phyloP scores from a whole-genome alignment of 129 eudicot genomes.

The Solidago caesia region DNA sequence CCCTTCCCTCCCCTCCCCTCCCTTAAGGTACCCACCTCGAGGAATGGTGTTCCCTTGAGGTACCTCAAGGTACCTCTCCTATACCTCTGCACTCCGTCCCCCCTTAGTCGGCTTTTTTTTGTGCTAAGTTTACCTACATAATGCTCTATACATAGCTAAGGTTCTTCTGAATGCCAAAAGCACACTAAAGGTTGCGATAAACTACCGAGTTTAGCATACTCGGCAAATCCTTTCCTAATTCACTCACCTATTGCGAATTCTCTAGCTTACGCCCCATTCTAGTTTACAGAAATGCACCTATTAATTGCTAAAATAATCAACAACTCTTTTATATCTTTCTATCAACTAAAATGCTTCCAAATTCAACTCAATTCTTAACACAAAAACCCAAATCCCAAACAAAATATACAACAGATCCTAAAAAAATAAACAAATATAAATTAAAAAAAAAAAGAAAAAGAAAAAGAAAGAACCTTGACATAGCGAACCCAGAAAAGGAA shows the following conservation, averaged over 20 bases:
- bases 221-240: background rate
- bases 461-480: conserved; percentile 52
- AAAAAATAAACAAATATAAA: background rate
- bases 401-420: background rate
- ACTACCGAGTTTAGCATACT: background rate
- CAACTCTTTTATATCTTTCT: no score
- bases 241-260: background rate
- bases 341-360: no score
- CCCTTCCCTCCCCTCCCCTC: no score
- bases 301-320: no score
- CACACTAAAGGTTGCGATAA: background rate
- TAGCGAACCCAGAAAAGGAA: conserved; percentile 34
- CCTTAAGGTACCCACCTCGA: no score
- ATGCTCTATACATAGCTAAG: background rate
- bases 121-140: no score
- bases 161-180: conserved; percentile 2
- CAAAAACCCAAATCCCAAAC: background rate
- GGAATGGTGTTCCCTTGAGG: no score
- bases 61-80: no score
- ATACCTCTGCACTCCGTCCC: no score
- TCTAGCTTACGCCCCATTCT: background rate
- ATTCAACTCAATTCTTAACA: no score
- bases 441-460: background rate
- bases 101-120: no score
- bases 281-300: background rate